Percentiles rank a stretch among this genome's conserved stretches.
phyloP scores from a whole-genome alignment of 2,329 filamentous ascomycete species.

The Aspergillus phoenicis region DNA sequence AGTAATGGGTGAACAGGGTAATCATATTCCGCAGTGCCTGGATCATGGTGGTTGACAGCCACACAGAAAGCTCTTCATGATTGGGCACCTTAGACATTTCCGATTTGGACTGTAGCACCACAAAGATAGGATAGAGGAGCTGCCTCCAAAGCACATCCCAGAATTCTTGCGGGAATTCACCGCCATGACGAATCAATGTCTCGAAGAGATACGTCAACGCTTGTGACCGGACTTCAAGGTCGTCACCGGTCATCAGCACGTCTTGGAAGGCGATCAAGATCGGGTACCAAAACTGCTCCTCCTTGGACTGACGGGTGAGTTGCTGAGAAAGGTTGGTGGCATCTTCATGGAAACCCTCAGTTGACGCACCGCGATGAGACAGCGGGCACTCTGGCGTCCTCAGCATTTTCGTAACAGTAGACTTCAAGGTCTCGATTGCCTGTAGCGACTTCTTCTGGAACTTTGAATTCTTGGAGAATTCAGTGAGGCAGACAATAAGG shows the following conservation, averaged over 20 bases:
- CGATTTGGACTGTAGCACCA: conserved; percentile 92
- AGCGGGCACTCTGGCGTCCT: conserved; percentile 93
- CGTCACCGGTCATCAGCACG: conserved; percentile 97
- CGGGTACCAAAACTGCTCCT: conserved; percentile 98
- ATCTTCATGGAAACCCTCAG: conserved; percentile 47
- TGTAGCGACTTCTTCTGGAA: conserved; percentile 99
- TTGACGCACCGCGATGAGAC: conserved; percentile 63
- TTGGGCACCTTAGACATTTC: conserved; percentile 95
- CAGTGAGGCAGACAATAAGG: conserved; percentile 90
- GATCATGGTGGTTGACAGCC: conserved; percentile 99
- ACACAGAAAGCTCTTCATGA: conserved; percentile 95
- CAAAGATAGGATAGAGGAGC: conserved; percentile 95
- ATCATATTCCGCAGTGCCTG: conserved; percentile 98
- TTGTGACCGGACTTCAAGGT: conserved; percentile 85
- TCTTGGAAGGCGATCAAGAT: conserved; percentile 98
- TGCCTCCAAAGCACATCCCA: conserved; percentile 99
- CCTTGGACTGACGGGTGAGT: conserved; percentile 79
- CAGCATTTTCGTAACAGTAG: conserved; percentile 91
- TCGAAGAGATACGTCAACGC: conserved; percentile 97
- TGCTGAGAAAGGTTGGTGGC: conserved; percentile 60
- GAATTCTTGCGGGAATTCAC: conserved; percentile 88
- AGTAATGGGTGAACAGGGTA: conserved; percentile 97
- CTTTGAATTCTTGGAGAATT: conserved; percentile 97
- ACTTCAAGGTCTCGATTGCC: conserved; percentile 92
- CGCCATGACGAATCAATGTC: conserved; percentile 83